Base-by-base conservation (phyloP, 768 basidiomycete genomes). In the Tylopilus cervinicoccineus region DNA sequence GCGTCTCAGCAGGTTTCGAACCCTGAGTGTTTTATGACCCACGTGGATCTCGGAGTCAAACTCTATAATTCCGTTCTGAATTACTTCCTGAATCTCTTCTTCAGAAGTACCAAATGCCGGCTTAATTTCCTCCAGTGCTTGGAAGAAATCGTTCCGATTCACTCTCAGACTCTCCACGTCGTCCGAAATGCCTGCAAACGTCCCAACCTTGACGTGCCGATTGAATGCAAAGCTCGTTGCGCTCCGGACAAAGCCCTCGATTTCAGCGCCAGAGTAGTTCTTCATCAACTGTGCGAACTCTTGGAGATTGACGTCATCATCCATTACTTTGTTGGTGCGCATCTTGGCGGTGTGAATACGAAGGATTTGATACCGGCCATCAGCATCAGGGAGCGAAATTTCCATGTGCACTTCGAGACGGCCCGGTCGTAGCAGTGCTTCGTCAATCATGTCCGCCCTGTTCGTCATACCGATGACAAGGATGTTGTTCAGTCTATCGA, bases 391-490 rank as follows among this genome's bases (percentile, higher is more conserved):
- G 1, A 99, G 76, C 3, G 94, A 97, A 52, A 99, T 98, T 70
- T 99, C 96, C 86, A 99, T 96, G 70, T 98, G 96, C 13, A 98
- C 94, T 67, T 99, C 96, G 39, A 99, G 85, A 75, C 96, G 94
- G 36, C 96, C 96, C 1, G 96, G 94, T 59, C 96, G 93, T 6
- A 97, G 78, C 2, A 98, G 79, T 8, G 95, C 96, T 64, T 99
- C 96, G 61, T 99, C 96, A 58, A 99, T 97, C 94, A 99, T 92
- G 75, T 99, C 96, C 36, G 83, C 71, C 51, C 96, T 86, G 68
- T 99, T 98, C 38, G 95, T 99, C 96, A 99, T 99, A 59, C 96
- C 96, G 57, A 99, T 99, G 58, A 99, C 88, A 59, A 99, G 86
- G 52, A 99, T 95, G 70, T 99, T 99, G 75, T 99, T 98, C 27